These are phyloP conservation scores for Xylaria flabelliformis DNA, from an alignment of 495 filamentous ascomycete species.

Conservation along the genomic window DNA sequence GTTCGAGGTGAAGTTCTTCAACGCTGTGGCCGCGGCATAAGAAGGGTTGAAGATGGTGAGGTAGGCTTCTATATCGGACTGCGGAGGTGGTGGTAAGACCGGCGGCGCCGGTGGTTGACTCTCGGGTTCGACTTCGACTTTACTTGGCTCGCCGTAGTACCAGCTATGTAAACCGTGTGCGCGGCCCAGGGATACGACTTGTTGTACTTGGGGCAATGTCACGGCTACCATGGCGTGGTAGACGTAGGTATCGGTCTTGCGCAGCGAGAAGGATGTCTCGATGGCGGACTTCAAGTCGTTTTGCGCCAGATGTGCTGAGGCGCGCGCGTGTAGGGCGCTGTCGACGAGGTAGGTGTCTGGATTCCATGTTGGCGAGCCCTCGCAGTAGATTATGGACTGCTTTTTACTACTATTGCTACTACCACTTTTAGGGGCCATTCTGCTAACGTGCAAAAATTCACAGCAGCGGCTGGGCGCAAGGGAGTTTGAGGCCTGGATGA, in stretches of 20 bases:
- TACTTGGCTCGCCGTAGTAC: slow-evolving; percentile 49
- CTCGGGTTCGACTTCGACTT: slow-evolving; percentile 31
- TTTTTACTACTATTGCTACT: not conserved
- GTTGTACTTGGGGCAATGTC: slow-evolving; percentile 60
- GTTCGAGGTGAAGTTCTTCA: slow-evolving; percentile 61
- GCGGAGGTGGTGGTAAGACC: slow-evolving; percentile 45
- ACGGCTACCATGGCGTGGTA: slow-evolving; percentile 63
- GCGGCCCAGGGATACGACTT: slow-evolving; percentile 51
- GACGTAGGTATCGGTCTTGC: slow-evolving; percentile 56
- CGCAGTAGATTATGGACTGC: slow-evolving; percentile 33
- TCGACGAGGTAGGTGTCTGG: slow-evolving; percentile 36
- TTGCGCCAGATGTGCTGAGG: slow-evolving; percentile 39
- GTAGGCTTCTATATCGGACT: slow-evolving; percentile 61
- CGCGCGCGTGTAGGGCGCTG: slow-evolving; percentile 35
- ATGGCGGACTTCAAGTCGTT: slow-evolving; percentile 59
- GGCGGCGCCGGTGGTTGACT: not conserved
- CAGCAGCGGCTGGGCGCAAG: not conserved
- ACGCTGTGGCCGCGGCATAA: slow-evolving; percentile 55
- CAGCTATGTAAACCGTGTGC: slow-evolving; percentile 50
- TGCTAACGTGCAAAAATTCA: not conserved
- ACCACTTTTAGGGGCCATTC: not conserved
- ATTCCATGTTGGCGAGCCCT: slow-evolving; percentile 37
- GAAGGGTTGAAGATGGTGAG: slow-evolving; percentile 61
- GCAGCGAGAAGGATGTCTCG: slow-evolving; percentile 57
- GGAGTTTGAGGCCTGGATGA: not conserved